Base-by-base conservation (phyloP, 768 basidiomycete genomes). In the Tulasnella sp. region DNA sequence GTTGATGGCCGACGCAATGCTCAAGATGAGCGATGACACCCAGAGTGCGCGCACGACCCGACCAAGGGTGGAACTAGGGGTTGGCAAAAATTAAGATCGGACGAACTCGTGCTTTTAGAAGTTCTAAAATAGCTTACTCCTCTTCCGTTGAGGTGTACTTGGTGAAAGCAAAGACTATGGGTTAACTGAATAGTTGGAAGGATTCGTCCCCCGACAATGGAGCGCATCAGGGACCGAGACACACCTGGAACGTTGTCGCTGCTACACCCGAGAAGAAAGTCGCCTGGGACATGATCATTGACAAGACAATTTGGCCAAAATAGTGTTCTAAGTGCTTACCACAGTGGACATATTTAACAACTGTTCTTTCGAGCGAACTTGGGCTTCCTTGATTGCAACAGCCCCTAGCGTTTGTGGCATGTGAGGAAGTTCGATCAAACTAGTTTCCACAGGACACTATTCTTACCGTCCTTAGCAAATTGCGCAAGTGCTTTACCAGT, bases 391-490 rank as follows among this genome's bases (percentile, higher is more conserved):
- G 82, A 94, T 93, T 1, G 91, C 91, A 21, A 92, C 92, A 16
- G 93, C 91, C 83, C 92, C 92, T 92, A 34, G 34, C 1, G 14
- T 34, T 14, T 18, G 27, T 74, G 10, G 7, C 2, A 27, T 2
- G 10, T 46, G 73, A 21, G 21, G 27, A 24, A 36, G 3, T 3
- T 34, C 24, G 14, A 24, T 39, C 52, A 34, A 27, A 8, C 8
- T 3, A 34, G n/a, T 58, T 16, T 27, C 6, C 9, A 12, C 18
- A 27, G 18, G n/a, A n/a, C 12, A 36, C 8, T 1, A 14, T 36
- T 4, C 62, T n/a, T 36, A 91, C 92, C 93, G 79, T 93, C 89
- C 88, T 93, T 92, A 73, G 93, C 90, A 86, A 94, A 93, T 85
- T 92, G 90, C 1, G 88, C 88, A n/a, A 94, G 85, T 0, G 91